Base-by-base conservation (phyloP, 129 eudicot species). In the Pseudognaphalium luteoalbum region DNA sequence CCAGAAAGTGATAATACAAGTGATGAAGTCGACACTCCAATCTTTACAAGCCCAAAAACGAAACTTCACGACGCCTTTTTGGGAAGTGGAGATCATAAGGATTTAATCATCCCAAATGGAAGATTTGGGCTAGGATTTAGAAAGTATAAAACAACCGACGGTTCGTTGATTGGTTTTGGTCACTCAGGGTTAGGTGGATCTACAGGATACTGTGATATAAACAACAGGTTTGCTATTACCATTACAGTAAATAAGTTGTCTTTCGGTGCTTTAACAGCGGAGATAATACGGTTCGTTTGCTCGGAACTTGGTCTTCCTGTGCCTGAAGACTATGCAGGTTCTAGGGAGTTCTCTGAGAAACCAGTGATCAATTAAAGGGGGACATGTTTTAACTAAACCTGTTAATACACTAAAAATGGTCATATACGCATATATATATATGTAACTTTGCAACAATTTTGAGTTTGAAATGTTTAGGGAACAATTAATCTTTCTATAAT, bases 101-200 rank as follows among this genome's bases (percentile, higher is more conserved):
- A 81, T 54, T 66, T 94, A 42, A 82, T 86, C 44, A 57, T 79
- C 25, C 87, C 89, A 4, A 73, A 83, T 73, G 96, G 97, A 71
- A 74, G 67, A 56, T 91, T 94, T 60, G 98, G 98, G 68, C 90
- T 94, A 51, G 98, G 98, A 3, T 94, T 93, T 63, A 90, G 63
- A 76, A 81, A 86, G 79, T 78, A 82, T 28, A 83, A 79, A 19
- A 70, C 96, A 4, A 84, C 59, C 22, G 96, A 94, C 66, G 97
- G 90, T 29, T 73, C 67, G 32, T 65, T 91, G 32, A 74, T 94
- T 19, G 98, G 98, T 52, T 94, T 94, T 19, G 98, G 98, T 76
- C 97, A 91, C 63, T 70, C 97, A 0, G 98, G 98, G 0, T 80
- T 94, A 88, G 98, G 98, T 79, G 98, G 98, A 50, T 94, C 98